Evolutionary conservation across 2,329 filamentous ascomycete genomes (phyloP), one percentile per base, ranked within the genome.

Genomic region (Akanthomyces lecanii): DNA sequence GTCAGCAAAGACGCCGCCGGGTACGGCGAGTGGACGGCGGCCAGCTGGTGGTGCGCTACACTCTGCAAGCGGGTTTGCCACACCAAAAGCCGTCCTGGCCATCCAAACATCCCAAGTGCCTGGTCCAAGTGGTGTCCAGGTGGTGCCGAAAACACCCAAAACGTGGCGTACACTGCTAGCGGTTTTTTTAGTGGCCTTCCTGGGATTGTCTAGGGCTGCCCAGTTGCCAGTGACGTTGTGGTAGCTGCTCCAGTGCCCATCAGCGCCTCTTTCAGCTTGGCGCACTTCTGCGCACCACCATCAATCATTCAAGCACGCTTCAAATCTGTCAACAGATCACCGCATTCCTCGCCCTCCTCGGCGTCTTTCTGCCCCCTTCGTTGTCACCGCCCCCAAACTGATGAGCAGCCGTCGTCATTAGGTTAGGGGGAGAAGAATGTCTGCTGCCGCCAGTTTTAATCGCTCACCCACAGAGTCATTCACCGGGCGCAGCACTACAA

Each of bases 261-360:
- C 53, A 45, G 5, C 53, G 53, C 23, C 23, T 45, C 53, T 21
- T 45, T 56, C 53, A 56, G 53, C 38, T 25, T 56, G 53, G 53
- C 53, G 38, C 23, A 21, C 38, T 30, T 33, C 4, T 33, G 28
- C 28, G 28, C 28, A 30, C 28, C 28, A 30, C 50, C 36, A 54
- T 42, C 30, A 11, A 23, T n/a, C n/a, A 59, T 59, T 16, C 33
- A 36, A 36, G 33, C 33, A 36, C 33, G 33, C 33, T 10, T 88
- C 18, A 66, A 36, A 36, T 36, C 33, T 36, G 33, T 61, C 51
- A 40, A 54, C 33, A 54, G 33, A 40, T 54, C 36, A 54, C 33
- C 36, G 33, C 51, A 54, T 40, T 54, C 36, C 36, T 54, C 36
- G 33, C 36, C n/a, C 33, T 40, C 6, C 33, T 36, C 33, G 7